Base-by-base conservation (phyloP, 2,329 filamentous ascomycete species). In the Colletotrichum tabaci region DNA sequence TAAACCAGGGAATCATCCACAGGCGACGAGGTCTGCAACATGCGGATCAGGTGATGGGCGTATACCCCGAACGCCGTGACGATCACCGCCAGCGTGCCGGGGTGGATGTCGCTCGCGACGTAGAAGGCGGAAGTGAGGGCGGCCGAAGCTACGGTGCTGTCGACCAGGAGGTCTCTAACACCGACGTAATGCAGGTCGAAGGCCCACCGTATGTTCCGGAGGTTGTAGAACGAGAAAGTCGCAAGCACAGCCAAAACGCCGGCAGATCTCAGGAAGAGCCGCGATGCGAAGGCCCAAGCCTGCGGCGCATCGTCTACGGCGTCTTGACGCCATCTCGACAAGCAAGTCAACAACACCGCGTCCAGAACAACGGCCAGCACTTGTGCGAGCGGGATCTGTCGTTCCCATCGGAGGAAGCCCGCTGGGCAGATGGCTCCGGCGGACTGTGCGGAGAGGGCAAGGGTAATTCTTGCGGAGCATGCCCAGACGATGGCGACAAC, bases 351-450 rank as follows among this genome's bases (percentile, higher is more conserved):
- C n/a, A 82, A 69, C 10, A 75, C 55, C 18, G 80, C 78, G 57
- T 83, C 80, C 18, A 81, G 69, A 18, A 71, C 70, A n/a, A 79
- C 66, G 61, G 73, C 71, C 21, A 76, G 56, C 35, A 78, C 42
- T 61, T 81, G 79, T 3, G 76, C 77, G 1, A 81, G 70, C 18
- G 80, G 79, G 53, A 76, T 76, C 18, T 79, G 67, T 30, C 78
- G 75, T 62, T 80, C 79, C 60, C 66, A 74, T 50, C 74, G 67
- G 13, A 73, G 35, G 47, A 50, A 44, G 10, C 77, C 77, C 4
- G 70, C 44, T 6, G 79, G 79, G 64, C 79, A 81, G 42, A 81
- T 79, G 44, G 75, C 79, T 44, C 79, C 76, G 1, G 79, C 76
- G 0, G 66, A 67, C 38, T 71, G 75, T 66, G 77, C 77, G 3